Evolutionary conservation across 805 yeast species (phyloP).

Genomic region (Millerozyma acaciae): DNA sequence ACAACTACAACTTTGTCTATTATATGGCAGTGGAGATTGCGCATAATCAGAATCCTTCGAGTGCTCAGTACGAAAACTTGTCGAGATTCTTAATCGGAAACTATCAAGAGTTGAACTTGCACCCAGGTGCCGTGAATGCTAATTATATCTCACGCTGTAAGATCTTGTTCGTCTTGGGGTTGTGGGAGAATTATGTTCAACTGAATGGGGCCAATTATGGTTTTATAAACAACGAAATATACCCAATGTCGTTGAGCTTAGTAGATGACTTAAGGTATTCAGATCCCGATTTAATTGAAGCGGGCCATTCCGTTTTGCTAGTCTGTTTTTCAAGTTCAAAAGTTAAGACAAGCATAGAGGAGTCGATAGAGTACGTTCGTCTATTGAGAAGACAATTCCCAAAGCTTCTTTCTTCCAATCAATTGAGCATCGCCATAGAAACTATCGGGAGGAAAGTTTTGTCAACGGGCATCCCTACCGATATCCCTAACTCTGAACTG

Average conservation of each 20-base stretch:
- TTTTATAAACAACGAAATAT: slow-evolving; percentile 23
- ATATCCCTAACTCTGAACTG: no score
- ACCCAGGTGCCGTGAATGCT: slow-evolving; percentile 21
- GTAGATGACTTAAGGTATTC: slow-evolving; percentile 21
- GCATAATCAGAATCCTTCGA: slow-evolving; percentile 20
- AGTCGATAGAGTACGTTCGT: slow-evolving; percentile 38
- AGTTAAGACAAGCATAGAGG: slow-evolving; percentile 13
- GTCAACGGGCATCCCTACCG: no score
- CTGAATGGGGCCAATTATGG: slow-evolving; percentile 13
- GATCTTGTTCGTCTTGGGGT: slow-evolving; percentile 42
- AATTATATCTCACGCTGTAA: slow-evolving; percentile 32
- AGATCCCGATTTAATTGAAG: slow-evolving; percentile 45
- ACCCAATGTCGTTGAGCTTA: slow-evolving; percentile 29
- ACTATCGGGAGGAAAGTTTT: slow-evolving; percentile 45
- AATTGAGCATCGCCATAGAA: slow-evolving; percentile 54
- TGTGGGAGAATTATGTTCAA: slow-evolving; percentile 45
- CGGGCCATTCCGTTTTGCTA: slow-evolving; percentile 57
- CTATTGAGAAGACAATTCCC: slow-evolving; percentile 58
- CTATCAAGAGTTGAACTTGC: slow-evolving; percentile 31
- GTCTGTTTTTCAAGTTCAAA: slow-evolving; percentile 30
- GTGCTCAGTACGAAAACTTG: slow-evolving; percentile 26
- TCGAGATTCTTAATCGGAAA: slow-evolving; percentile 29
- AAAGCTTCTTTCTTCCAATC: slow-evolving; percentile 45
- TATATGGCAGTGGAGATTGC: slow-evolving; percentile 42
- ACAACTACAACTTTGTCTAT: slow-evolving; percentile 58